These are phyloP conservation scores for Phialemoniopsis sp. DNA, from an alignment of 2,329 filamentous ascomycete genomes.

Conservation along the genomic window DNA sequence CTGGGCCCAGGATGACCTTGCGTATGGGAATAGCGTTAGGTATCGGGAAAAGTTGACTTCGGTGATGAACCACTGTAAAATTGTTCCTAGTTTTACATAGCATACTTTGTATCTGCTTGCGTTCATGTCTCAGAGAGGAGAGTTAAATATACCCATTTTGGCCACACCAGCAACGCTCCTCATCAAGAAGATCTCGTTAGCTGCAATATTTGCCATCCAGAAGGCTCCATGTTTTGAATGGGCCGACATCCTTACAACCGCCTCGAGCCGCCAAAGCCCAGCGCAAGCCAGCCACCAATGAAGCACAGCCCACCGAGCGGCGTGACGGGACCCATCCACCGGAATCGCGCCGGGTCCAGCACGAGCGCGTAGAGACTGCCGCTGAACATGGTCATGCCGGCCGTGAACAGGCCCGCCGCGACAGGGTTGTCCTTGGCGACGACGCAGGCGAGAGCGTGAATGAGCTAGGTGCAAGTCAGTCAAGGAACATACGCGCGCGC, in stretches of 20 bases:
- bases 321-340: constrained; percentile 58
- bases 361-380: constrained; percentile 62
- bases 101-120: too few species aligned
- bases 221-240: too few species aligned
- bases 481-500: too few species aligned
- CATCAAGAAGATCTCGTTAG: too few species aligned
- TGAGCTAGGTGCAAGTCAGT: constrained; percentile 36
- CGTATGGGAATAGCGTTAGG: constrained; percentile 2
- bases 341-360: constrained; percentile 57
- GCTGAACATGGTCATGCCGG: constrained; percentile 64
- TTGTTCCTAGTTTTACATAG: constrained; percentile 10
- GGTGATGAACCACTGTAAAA: constrained; percentile 10
- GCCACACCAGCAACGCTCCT: too few species aligned
- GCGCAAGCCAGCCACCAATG: constrained; percentile 58
- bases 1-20: constrained; percentile 29
- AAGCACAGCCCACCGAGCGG: constrained; percentile 60
- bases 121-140: too few species aligned
- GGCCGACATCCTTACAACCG: background rate
- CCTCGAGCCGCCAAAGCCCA: constrained; percentile 18
- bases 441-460: constrained; percentile 59
- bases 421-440: constrained; percentile 53
- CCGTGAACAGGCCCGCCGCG: constrained; percentile 54
- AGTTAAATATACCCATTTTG: too few species aligned
- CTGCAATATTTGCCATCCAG: too few species aligned
- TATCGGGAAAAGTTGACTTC: constrained; percentile 8